These are phyloP conservation scores for Pseudogymnoascus sp. DNA, from an alignment of 2,329 filamentous ascomycete genomes.

Conservation along the genomic window DNA sequence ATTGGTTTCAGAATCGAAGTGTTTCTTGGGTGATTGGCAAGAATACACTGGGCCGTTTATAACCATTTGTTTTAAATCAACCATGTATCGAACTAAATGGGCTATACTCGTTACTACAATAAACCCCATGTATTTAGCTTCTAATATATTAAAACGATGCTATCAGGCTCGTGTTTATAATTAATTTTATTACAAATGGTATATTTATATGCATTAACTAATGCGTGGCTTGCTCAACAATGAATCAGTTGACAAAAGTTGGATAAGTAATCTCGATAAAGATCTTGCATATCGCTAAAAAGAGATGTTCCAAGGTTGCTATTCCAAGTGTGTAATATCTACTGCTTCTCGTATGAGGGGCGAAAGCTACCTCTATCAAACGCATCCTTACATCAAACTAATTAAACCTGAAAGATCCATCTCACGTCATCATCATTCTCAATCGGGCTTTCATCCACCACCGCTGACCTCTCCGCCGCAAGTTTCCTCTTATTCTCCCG, in stretches of 20 bases:
- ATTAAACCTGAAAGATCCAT: constrained; percentile 49
- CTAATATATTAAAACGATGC: not conserved
- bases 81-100: not conserved
- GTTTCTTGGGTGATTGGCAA: not conserved
- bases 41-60: not conserved
- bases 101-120: not conserved
- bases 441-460: constrained; percentile 44
- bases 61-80: not conserved
- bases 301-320: not conserved
- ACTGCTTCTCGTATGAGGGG: not conserved
- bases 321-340: not conserved
- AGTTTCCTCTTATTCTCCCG: constrained; percentile 51
- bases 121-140: not conserved
- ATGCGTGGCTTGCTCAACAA: not conserved
- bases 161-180: not conserved
- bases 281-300: not conserved
- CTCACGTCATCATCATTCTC: constrained; percentile 55
- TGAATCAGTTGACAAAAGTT: not conserved
- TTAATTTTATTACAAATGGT: not conserved
- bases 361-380: not conserved
- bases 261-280: not conserved
- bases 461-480: constrained; percentile 42
- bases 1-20: not conserved
- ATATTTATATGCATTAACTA: not conserved
- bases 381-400: not conserved